Conservation (phyloP, 1,139 yeast genomes). For the Saccharomyces pastorianus region DNA sequence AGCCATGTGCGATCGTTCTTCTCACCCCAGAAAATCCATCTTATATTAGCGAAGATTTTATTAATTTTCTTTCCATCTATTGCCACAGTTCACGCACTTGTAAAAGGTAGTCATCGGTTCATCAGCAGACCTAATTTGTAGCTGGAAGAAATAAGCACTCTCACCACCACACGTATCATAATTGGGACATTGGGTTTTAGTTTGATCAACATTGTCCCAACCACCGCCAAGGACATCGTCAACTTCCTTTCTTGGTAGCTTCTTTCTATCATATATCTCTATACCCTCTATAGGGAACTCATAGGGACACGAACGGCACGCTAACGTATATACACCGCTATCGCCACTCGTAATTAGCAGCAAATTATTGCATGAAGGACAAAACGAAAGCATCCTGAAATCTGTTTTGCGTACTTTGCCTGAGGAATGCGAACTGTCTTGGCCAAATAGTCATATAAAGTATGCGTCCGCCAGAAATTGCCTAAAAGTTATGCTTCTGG, state of each 20-base stretch:
- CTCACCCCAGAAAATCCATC: not conserved
- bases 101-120: constrained; percentile 94
- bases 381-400: constrained; percentile 69
- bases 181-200: constrained; percentile 80
- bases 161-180: constrained; percentile 72
- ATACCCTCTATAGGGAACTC: constrained; percentile 79
- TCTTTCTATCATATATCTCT: constrained; percentile 77
- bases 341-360: constrained; percentile 45
- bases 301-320: constrained; percentile 92
- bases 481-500: not conserved
- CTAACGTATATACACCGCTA: constrained; percentile 38
- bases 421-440: not conserved
- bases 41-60: not conserved
- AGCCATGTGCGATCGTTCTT: not conserved
- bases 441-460: not conserved
- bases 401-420: not conserved
- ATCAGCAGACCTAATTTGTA: constrained; percentile 76
- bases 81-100: constrained; percentile 84
- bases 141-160: constrained; percentile 92
- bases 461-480: not conserved
- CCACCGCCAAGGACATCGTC: constrained; percentile 98
- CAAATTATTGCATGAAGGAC: constrained; percentile 92
- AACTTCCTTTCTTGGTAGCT: constrained; percentile 76
- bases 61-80: constrained; percentile 94
- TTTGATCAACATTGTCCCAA: constrained; percentile 96